Evolutionary conservation across 2,329 filamentous ascomycete species (phyloP), one percentile per base, ranked within the genome.

Genomic region (Xylariaceae sp.): DNA sequence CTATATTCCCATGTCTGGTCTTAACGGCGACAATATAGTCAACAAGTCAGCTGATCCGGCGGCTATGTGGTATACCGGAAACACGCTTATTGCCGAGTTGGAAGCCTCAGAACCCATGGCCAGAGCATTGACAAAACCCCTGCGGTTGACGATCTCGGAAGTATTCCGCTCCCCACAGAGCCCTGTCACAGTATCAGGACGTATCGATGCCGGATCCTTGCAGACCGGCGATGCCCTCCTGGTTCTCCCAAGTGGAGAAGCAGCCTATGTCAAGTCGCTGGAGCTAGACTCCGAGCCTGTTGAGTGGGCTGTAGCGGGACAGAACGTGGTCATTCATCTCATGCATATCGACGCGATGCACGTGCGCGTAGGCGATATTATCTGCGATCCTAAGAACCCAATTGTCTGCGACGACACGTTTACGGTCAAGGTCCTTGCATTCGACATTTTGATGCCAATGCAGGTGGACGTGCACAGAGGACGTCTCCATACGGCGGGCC

Each of bases 241-340:
- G 4, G 83, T 90, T 1, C 88, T 95, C 72, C 94, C 94, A 0
- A 89, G 89, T 56, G 87, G 86, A 23, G 89, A 97, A 71, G 87
- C 83, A 44, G 92, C 90, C 1, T 86, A 85, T 54, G 82, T 97
- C 73, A 96, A 93, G 71, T 88, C 85, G 2, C 80, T 99, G 52
- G 87, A 94, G 71, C 82, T 92, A 8, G 88, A 93, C 70, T 82
- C 85, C 18, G 83, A 89, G 54, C 76, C 83, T 0, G 83, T 82
- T 10, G 92, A 96, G 61, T 99, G 92, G 91, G 91, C 90, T 0
- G 92, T 97, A 11, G 92, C 93, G 0, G 93, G 93, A 1, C 91
- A 97, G 70, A 96, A 94, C 61, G 85, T 90, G 13, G 88, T 87
- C 0, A 77, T 99, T n/a, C 88, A 95, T 66, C 80, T 99, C 53